A percentile compares a stretch with the other conserved stretches of the same genome.
phyloP scores from a whole-genome alignment of 805 yeast species.

The Cyberlindnera petersonii region DNA sequence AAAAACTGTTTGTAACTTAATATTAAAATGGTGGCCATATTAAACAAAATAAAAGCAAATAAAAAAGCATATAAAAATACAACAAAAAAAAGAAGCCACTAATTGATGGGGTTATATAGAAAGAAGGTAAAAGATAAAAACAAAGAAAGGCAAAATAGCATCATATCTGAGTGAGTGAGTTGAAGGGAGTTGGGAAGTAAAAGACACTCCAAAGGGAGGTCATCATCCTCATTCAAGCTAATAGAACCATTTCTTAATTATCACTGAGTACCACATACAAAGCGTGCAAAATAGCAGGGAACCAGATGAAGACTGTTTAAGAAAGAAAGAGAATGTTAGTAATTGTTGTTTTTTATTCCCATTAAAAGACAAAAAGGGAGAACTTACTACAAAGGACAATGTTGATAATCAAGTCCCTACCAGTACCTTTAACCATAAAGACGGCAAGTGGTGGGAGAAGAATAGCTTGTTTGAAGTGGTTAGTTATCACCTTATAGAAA shows the following conservation, averaged over 20 bases:
- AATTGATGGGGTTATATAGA: too few species aligned
- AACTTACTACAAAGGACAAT: slow-evolving; percentile 47
- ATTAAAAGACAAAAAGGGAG: not conserved
- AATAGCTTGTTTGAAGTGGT: slow-evolving; percentile 37
- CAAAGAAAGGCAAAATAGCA: too few species aligned
- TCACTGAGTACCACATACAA: slow-evolving; percentile 48
- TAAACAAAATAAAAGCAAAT: too few species aligned
- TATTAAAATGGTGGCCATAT: too few species aligned
- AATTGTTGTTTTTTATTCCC: not conserved
- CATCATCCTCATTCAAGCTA: not conserved
- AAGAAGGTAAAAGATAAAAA: too few species aligned
- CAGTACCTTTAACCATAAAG: slow-evolving; percentile 62
- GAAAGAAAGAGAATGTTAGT: slow-evolving; percentile 1
- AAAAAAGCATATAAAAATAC: too few species aligned
- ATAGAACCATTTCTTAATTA: not conserved
- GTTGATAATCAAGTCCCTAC: slow-evolving; percentile 62
- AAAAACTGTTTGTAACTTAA: too few species aligned
- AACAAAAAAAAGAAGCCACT: too few species aligned
- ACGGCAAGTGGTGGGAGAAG: slow-evolving; percentile 77
- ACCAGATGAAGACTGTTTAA: slow-evolving; percentile 51
- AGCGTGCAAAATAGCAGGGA: slow-evolving; percentile 82
- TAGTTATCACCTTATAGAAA: not conserved
- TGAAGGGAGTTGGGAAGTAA: too few species aligned
- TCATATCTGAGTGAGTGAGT: too few species aligned
- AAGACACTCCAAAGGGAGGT: not conserved